Percentiles rank a stretch among this genome's conserved stretches.
These are phyloP conservation scores for Serendipita vermifera DNA, from an alignment of 768 basidiomycete species.

Conservation along the genomic window DNA sequence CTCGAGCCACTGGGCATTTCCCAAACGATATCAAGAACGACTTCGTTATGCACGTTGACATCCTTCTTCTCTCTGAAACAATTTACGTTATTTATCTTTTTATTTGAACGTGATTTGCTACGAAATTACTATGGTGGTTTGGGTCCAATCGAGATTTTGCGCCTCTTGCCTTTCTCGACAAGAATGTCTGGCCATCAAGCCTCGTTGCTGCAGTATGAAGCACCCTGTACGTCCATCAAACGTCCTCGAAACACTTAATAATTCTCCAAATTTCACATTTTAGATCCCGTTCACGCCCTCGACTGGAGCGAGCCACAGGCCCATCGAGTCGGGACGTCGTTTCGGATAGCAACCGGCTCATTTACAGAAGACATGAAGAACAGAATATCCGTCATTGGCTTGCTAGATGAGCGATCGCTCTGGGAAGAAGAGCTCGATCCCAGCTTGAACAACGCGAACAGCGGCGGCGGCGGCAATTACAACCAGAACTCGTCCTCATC, in stretches of 20 bases:
- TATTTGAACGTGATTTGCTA: no score
- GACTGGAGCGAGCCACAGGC: constrained; percentile 81
- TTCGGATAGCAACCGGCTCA: constrained; percentile 76
- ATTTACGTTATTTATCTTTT: no score
- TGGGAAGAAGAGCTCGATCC: constrained; percentile 55
- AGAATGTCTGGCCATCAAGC: constrained; percentile 35
- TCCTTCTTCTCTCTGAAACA: no score
- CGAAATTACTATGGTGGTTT: no score
- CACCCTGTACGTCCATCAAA: constrained; percentile 50
- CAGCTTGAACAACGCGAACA: not conserved
- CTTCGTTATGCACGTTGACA: no score
- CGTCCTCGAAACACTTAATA: not conserved
- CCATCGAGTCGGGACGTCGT: constrained; percentile 61
- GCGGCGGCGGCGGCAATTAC: constrained; percentile 27
- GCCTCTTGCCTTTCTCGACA: no score
- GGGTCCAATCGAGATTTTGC: no score
- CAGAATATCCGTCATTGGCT: constrained; percentile 62
- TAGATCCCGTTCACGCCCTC: constrained; percentile 76
- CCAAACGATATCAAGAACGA: no score
- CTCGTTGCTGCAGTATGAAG: constrained; percentile 67
- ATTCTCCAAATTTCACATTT: constrained; percentile 8
- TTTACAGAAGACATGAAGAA: constrained; percentile 76
- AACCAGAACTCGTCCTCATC: constrained; percentile 39
- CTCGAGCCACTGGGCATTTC: no score
- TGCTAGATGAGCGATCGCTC: constrained; percentile 77